phyloP scores from a whole-genome alignment of 2,329 filamentous ascomycete species.

The Cryphonectria naterciae region DNA sequence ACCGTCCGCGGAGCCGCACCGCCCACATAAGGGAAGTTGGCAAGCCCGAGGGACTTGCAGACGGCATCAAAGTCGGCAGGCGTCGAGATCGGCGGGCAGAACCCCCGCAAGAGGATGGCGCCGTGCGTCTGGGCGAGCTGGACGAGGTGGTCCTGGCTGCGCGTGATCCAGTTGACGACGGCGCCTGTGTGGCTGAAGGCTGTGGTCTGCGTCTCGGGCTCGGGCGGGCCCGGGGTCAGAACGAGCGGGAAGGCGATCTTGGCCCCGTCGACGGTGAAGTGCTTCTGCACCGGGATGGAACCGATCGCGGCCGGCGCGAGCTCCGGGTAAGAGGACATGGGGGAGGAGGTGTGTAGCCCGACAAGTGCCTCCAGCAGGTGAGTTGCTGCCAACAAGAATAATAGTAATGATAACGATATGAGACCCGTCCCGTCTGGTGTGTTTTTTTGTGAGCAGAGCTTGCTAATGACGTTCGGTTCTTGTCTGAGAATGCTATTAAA shows the following conservation, averaged over 20 bases:
- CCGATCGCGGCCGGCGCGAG: constrained; percentile 20
- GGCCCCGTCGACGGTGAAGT: constrained; percentile 15
- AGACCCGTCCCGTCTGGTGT: no score
- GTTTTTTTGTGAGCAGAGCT: no score
- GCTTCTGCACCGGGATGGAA: constrained; percentile 23
- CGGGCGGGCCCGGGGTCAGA: constrained; percentile 26
- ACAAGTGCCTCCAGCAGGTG: not conserved
- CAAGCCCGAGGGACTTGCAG: constrained; percentile 22
- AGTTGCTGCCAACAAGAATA: not conserved
- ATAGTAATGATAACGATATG: not conserved
- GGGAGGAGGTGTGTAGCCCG: not conserved
- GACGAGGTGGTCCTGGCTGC: constrained; percentile 15
- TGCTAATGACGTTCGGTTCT: not conserved
- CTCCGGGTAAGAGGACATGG: constrained; percentile 3
- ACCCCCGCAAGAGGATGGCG: constrained; percentile 25
- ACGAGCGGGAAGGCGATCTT: constrained; percentile 24
- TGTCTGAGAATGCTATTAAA: not conserved
- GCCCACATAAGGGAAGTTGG: constrained; percentile 25
- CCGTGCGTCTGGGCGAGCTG: constrained; percentile 22
- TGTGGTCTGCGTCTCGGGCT: constrained; percentile 27
- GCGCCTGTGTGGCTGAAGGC: constrained; percentile 12
- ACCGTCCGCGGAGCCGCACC: constrained; percentile 24
- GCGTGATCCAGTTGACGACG: constrained; percentile 21
- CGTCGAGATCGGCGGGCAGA: constrained; percentile 21
- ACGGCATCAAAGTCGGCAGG: constrained; percentile 25